Evolutionary conservation across 805 yeast genomes (phyloP), one percentile per base, ranked within the genome.

Genomic region (Geotrichum ghanense): DNA sequence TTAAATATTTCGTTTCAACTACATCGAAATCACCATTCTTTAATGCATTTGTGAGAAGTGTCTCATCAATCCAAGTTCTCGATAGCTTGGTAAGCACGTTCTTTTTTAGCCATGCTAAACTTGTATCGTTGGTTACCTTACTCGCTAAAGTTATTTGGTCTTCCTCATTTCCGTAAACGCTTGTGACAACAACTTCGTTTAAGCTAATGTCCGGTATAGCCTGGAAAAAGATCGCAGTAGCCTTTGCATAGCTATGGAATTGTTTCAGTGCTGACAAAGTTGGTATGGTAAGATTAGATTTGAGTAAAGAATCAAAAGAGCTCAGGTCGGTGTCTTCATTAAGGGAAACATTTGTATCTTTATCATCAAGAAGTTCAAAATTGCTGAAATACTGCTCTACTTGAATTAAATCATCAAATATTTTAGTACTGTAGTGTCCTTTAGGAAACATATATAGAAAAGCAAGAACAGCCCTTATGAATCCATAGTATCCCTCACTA

Each of bases 11-110:
- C 34, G 50, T 49, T 20, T 47, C 42, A 12, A 57, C 55, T 20
- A 58, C 52, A 3, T 50, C 57, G 42, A 61, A 58, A 27, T 55
- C 56, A 9, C 51, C 61, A 2, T 52, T 43, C 24, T 48, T 47
- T 3, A 60, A 48, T 22, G 59, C 50, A 10, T 49, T 53, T 19
- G 47, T 44, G 3, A 61, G 44, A 6, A 53, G 45, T 17, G 42
- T 43, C 24, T 49, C 34, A 7, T 47, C 47, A 2, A 53, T 17
- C 48, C 47, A 46, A 17, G 39, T 46, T 22, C 22, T 35, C n/a
- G 40, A 27, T 2, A 48, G 42, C n/a, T 45, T 43, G 9, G 41
- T 22, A 3, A 54, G 41, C 12, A 53, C 44, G 20, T 25, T 6
- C 6, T 34, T 31, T 1, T 43, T 48, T 35, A 42, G 7, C 24